These are phyloP conservation scores for Stagonosporopsis rhizophila DNA, from an alignment of 2,329 filamentous ascomycete species.

Conservation along the genomic window DNA sequence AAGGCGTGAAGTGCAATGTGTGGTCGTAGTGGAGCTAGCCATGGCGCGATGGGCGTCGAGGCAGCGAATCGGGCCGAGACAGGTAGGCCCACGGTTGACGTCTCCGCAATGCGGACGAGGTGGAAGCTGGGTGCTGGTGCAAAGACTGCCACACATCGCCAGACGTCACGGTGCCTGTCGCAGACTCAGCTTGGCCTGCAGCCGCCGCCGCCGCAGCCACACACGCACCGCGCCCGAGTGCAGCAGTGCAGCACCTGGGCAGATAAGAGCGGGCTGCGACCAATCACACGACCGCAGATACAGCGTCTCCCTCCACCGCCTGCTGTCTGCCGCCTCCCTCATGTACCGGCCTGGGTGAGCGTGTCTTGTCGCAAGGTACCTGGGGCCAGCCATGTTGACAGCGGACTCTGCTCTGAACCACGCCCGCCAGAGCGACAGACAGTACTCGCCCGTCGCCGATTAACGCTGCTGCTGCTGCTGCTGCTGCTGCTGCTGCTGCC, in stretches of 20 bases:
- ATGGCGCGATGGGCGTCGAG: background rate
- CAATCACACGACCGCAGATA: conserved; percentile 21
- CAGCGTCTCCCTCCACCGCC: conserved; percentile 10
- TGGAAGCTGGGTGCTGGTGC: background rate
- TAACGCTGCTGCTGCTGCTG: conserved; percentile 31
- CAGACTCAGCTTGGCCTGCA: conserved; percentile 12
- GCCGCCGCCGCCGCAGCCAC: conserved; percentile 1
- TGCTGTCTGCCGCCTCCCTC: conserved; percentile 8
- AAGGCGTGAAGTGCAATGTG: background rate
- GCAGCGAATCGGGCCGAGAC: conserved; percentile 8
- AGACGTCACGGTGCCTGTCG: background rate
- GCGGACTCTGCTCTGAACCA: conserved; percentile 17
- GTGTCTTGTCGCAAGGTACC: conserved; percentile 8
- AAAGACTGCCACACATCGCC: background rate
- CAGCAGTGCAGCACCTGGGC: conserved; percentile 4
- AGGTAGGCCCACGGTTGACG: conserved; percentile 13
- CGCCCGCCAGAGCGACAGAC: conserved; percentile 19
- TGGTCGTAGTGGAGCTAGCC: conserved; percentile 2
- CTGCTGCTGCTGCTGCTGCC: conserved; percentile 17
- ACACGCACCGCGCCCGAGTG: background rate
- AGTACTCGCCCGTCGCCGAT: conserved; percentile 28
- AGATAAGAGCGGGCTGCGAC: conserved; percentile 24
- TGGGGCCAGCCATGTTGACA: conserved; percentile 30
- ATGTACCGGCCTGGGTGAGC: conserved; percentile 20
- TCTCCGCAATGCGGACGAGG: conserved; percentile 16